Base-by-base conservation (phyloP, 2,329 filamentous ascomycete species). In the Phaeosphaeriaceae sp. region DNA sequence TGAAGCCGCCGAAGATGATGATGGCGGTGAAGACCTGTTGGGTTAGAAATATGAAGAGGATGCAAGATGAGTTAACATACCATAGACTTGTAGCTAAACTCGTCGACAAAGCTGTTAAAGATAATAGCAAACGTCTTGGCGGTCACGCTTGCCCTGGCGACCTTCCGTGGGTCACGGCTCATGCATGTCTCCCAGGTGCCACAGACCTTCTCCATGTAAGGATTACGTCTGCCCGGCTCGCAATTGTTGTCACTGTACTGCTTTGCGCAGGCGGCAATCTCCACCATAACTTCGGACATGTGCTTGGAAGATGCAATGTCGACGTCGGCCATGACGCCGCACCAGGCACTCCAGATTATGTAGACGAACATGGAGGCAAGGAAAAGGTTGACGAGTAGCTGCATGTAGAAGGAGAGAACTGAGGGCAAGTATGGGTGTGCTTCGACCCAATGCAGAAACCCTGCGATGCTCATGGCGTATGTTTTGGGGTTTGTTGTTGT, bases 71-170 rank as follows among this genome's bases (percentile, higher is more conserved):
- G 18, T 52, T 36, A 37, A 64, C 48, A 54, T 79, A 86, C 84
- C 80, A 89, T 87, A 9, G 86, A 83, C 74, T 97, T 97, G 74
- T 90, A 88, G 56, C 88, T 91, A 73, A 97, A 92, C 5, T 90
- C 87, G 63, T 96, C 91, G 4, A 96, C 87, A 71, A 97, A 97
- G 64, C 88, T 88, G 70, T 97, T 97, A 73, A 97, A 87, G 33
- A 99, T 96, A 67, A 91, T 86, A 1, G 93, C 93, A 68, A 97
- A 89, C 20, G 92, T 94, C 66, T 90, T 88, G 4, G 91, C 92
- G 15, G 88, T 90, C 32, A 96, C 85, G 64, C 87, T 88, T 34
- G 93, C 88, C 30, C 87, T 82, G 59, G 90, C 92, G 47, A 96
- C 85, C 47, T 85, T 85, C 36, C 86, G 81, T 0, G 92, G 87